Evolutionary conservation across 352 stramenopile species (phyloP).

Genomic region (Pythium volutum): DNA sequence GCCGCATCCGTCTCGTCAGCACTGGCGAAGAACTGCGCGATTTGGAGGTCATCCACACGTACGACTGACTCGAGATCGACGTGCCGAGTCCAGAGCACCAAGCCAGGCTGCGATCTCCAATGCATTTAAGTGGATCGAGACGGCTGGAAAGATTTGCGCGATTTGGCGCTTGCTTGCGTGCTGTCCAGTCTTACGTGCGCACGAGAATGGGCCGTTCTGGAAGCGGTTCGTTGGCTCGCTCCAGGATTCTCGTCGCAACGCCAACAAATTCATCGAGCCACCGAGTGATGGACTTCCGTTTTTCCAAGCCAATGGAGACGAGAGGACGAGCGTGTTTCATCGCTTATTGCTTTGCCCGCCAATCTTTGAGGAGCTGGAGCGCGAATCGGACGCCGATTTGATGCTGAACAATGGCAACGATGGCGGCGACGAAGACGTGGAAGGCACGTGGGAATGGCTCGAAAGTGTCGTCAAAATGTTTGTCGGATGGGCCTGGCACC

Average conservation of each 20-base stretch:
- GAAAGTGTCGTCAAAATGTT: too few species aligned
- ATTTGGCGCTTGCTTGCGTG: neutral
- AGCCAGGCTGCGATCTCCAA: neutral
- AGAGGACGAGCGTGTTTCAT: too few species aligned
- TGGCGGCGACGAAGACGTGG: too few species aligned
- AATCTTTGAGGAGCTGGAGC: too few species aligned
- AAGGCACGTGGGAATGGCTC: too few species aligned
- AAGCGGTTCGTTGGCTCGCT: conserved; percentile 1
- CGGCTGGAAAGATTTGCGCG: neutral
- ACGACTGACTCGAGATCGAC: conserved; percentile 11
- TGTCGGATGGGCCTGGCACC: too few species aligned
- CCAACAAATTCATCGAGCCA: neutral
- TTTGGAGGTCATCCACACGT: conserved; percentile 4
- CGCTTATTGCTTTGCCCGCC: too few species aligned
- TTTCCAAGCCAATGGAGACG: neutral
- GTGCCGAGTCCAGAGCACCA: neutral
- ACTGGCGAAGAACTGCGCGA: neutral
- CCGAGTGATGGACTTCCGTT: neutral
- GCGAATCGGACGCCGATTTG: too few species aligned
- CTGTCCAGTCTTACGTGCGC: neutral
- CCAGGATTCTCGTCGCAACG: neutral
- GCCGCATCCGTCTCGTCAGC: neutral
- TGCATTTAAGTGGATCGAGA: neutral
- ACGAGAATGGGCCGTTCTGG: conserved; percentile 11
- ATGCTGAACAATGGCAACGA: too few species aligned